Base-by-base conservation (phyloP, 202 grass and related monocot species). In the Panicum hallii region DNA sequence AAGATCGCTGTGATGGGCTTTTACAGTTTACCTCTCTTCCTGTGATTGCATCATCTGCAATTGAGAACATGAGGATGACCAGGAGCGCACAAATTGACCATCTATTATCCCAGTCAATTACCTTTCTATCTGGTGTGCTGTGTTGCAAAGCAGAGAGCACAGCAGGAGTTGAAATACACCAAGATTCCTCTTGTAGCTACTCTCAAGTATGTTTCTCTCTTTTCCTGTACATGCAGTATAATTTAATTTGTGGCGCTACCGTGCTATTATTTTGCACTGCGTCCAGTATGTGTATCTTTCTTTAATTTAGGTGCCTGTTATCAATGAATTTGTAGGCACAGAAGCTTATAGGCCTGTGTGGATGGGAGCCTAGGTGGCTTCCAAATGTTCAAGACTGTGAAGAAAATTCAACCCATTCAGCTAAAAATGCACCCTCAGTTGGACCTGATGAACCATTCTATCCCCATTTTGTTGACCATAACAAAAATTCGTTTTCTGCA, bases 361-460 rank as follows among this genome's bases (percentile, higher is more conserved):
- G 96, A 75, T 99, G 96, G 96, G 96, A 99, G 82, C 93, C 93
- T 75, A 94, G 96, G 88, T 99, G 96, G 93, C 91, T 95, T 84
- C 91, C 96, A 89, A 95, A 95, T 88, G 69, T 99, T 79, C 96
- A 99, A 84, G 96, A 99, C 79, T 99, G 89, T 66, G 96, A 99
- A 90, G 96, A 99, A 84, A 95, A 99, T 63, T 99, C 96, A 84
- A 89, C 86, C 32, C 91, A 84, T 75, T 92, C 93, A n/a, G 91
- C 93, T 80, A 94, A 82, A 85, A 83, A 95, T 84, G 89, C 77
- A 63, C 72, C 49, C 11, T 88, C 93, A 70, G 73, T 86, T 88
- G 87, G 72, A 75, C 92, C 64, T 57, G 74, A 67, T 38, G 81
- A 85, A 72, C 74, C 32, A 23, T 81, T 90, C 26, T 75, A 83